Percentiles rank a stretch among this genome's conserved stretches.
Evolutionary conservation across 768 basidiomycete species (phyloP).

Genomic region (Podaxis rugospora): DNA sequence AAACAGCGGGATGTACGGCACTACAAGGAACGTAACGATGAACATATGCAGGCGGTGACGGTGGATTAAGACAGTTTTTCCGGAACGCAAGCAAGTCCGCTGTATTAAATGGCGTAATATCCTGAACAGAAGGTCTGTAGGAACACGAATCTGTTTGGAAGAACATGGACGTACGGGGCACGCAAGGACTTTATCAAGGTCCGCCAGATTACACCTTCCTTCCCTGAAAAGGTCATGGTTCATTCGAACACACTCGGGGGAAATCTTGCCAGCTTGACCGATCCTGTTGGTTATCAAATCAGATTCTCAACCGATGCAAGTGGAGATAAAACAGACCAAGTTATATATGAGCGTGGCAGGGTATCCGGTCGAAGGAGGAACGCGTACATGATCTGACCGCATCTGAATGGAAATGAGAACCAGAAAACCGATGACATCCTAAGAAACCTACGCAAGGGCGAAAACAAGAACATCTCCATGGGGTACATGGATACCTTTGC

Average conservation of each 20-base stretch:
- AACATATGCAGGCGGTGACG: slow-evolving; percentile 16
- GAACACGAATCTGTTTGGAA: neutral
- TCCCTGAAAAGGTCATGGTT: slow-evolving; percentile 58
- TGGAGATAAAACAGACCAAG: slow-evolving; percentile 47
- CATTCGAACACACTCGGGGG: slow-evolving; percentile 52
- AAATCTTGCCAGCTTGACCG: slow-evolving; percentile 59
- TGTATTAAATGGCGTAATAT: slow-evolving; percentile 50
- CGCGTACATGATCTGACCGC: slow-evolving; percentile 82
- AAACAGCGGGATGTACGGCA: slow-evolving; percentile 71
- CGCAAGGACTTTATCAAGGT: slow-evolving; percentile 50
- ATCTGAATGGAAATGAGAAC: slow-evolving; percentile 35
- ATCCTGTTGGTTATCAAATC: slow-evolving; percentile 47
- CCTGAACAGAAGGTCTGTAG: slow-evolving; percentile 25
- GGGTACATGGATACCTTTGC: slow-evolving; percentile 66
- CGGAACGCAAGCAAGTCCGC: slow-evolving; percentile 42
- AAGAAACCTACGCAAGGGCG: slow-evolving; percentile 51
- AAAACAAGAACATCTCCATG: slow-evolving; percentile 85
- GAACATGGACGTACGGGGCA: slow-evolving; percentile 36
- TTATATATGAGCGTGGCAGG: slow-evolving; percentile 69
- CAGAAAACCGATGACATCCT: neutral
- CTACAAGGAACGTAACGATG: slow-evolving; percentile 53
- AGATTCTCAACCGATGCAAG: neutral
- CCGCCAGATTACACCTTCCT: slow-evolving; percentile 48
- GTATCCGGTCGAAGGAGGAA: slow-evolving; percentile 80
- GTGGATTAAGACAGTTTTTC: slow-evolving; percentile 28